Evolutionary conservation across 1,284 basidiomycete species (phyloP).

Genomic region (Hemileia vastatrix): DNA sequence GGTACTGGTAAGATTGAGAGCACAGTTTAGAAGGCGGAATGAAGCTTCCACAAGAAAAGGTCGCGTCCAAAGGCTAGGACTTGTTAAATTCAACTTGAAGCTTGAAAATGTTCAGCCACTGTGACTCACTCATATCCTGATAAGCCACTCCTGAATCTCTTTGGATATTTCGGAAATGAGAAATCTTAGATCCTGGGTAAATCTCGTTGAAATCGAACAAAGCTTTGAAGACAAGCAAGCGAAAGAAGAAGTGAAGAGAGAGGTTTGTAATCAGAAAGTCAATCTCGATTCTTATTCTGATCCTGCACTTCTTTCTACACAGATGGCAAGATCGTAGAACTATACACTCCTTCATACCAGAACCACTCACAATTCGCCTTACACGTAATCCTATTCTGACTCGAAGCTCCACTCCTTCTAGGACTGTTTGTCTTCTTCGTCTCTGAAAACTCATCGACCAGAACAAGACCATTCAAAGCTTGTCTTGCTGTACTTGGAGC

Average conservation of each 20-base stretch:
- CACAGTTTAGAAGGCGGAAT: slow-evolving; percentile 27
- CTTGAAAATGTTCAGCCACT: too few species aligned
- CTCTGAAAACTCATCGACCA: background rate
- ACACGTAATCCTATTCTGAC: too few species aligned
- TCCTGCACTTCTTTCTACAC: too few species aligned
- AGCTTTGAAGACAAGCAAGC: background rate
- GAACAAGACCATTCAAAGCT: background rate
- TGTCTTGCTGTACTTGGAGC: background rate
- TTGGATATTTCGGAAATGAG: slow-evolving; percentile 34
- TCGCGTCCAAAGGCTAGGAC: too few species aligned
- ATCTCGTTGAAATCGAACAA: slow-evolving; percentile 37
- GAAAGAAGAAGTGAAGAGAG: background rate
- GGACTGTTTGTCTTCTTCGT: too few species aligned
- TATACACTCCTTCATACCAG: too few species aligned
- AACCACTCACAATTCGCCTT: too few species aligned
- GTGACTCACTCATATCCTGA: slow-evolving; percentile 40
- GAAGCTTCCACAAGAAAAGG: slow-evolving; percentile 1
- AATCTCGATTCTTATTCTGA: too few species aligned
- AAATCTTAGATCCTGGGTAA: slow-evolving; percentile 39
- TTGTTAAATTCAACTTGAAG: too few species aligned
- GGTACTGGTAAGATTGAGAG: slow-evolving; percentile 23
- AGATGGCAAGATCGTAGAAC: too few species aligned
- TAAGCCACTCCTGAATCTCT: slow-evolving; percentile 31
- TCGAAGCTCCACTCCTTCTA: too few species aligned
- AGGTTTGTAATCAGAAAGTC: too few species aligned